A percentile compares a stretch with the other conserved stretches of the same genome.
These are phyloP conservation scores for Curvularia lunata DNA, from an alignment of 2,329 filamentous ascomycete genomes.

Conservation along the genomic window DNA sequence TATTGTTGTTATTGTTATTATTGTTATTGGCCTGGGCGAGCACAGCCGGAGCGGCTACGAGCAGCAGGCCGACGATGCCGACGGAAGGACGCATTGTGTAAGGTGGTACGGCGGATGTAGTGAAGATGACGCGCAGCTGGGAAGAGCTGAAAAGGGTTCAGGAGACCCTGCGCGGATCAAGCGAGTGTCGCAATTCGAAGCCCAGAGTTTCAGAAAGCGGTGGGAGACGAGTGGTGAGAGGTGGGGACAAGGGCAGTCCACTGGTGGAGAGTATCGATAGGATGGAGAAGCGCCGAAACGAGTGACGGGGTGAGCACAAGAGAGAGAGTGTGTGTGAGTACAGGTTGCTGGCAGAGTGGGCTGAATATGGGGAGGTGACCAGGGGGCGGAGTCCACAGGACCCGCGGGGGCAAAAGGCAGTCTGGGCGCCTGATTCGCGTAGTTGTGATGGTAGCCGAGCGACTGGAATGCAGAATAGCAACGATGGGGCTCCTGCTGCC, in stretches of 20 bases:
- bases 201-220: constrained; percentile 7
- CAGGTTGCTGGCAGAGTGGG: constrained; percentile 29
- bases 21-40: constrained; percentile 38
- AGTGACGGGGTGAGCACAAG: constrained; percentile 40
- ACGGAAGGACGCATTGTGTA: constrained; percentile 40
- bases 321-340: constrained; percentile 26
- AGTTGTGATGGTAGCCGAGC: constrained; percentile 22
- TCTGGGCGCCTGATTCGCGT: constrained; percentile 24
- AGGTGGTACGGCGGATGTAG: constrained; percentile 22
- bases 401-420: constrained; percentile 23
- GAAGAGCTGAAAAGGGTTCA: constrained; percentile 23
- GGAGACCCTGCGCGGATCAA: constrained; percentile 32
- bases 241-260: constrained; percentile 17
- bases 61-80: constrained; percentile 39
- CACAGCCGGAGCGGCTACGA: constrained; percentile 39
- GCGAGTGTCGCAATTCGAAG: constrained; percentile 12
- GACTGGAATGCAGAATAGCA: constrained; percentile 26
- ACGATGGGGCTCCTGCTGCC: constrained; percentile 1
- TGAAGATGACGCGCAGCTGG: constrained; percentile 13
- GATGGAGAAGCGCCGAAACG: constrained; percentile 36
- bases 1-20: constrained; percentile 7
- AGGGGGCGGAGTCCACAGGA: constrained; percentile 32
- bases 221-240: constrained; percentile 14
- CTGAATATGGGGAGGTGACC: constrained; percentile 24
- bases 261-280: constrained; percentile 21